Conservation (phyloP, 306 rosid species). For the Quercus agrifolia region DNA sequence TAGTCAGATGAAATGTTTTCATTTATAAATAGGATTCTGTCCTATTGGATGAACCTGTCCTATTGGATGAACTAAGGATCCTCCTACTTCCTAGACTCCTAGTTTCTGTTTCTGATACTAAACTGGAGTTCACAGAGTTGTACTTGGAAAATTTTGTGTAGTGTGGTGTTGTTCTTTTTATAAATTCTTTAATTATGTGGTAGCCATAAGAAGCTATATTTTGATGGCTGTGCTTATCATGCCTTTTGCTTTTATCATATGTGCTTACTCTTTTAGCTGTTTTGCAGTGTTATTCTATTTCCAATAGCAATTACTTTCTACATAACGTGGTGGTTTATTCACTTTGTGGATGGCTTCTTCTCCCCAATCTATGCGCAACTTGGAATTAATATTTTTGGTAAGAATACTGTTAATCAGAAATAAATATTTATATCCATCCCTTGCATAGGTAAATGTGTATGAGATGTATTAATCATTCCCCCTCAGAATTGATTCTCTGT, state of each 20-base stretch:
- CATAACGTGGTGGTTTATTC: conserved; percentile 94
- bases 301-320: conserved; percentile 93
- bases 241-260: neutral
- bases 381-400: conserved; percentile 86
- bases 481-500: neutral
- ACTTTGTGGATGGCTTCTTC: conserved; percentile 88
- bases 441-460: neutral
- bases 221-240: neutral
- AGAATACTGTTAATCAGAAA: conserved; percentile 19
- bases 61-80: neutral
- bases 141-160: neutral
- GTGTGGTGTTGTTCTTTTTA: neutral
- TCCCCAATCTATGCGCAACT: conserved; percentile 88
- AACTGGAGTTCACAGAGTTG: neutral
- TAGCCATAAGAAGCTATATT: neutral
- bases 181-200: neutral
- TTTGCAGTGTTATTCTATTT: conserved; percentile 84
- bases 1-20: neutral
- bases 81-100: neutral
- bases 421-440: neutral
- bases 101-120: neutral
- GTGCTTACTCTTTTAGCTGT: conserved; percentile 24
- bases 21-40: neutral
- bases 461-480: neutral
- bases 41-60: neutral